phyloP scores from a whole-genome alignment of 805 yeast genomes.

The Cyberlindnera galapagoensis region DNA sequence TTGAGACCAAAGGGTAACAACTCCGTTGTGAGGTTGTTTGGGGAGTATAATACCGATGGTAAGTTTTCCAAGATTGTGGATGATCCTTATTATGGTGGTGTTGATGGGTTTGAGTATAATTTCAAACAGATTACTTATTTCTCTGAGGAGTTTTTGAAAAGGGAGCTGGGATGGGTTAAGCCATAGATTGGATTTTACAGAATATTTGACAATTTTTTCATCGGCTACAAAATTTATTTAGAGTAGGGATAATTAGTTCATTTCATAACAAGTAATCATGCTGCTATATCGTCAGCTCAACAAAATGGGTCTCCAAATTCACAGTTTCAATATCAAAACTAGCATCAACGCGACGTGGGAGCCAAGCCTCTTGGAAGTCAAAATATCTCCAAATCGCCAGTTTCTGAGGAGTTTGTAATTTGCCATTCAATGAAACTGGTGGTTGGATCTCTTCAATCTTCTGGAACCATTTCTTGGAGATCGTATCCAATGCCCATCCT shows the following conservation, averaged over 20 bases:
- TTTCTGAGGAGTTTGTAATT: slow-evolving; percentile 34
- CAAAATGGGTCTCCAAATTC: slow-evolving; percentile 14
- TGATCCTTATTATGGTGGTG: slow-evolving; percentile 93
- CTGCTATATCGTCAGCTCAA: no score
- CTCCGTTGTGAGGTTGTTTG: slow-evolving; percentile 59
- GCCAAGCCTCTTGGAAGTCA: slow-evolving; percentile 71
- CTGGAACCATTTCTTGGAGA: slow-evolving; percentile 75
- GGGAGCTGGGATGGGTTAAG: slow-evolving; percentile 29
- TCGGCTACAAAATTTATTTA: no score
- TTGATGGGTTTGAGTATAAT: slow-evolving; percentile 73
- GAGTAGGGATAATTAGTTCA: no score
- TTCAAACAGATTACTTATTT: slow-evolving; percentile 72
- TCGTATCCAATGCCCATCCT: slow-evolving; percentile 78
- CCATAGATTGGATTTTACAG: no score
- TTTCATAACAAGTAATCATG: no score
- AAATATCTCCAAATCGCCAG: slow-evolving; percentile 67
- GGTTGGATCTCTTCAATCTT: slow-evolving; percentile 42
- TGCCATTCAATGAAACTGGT: slow-evolving; percentile 17
- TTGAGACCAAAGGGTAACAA: slow-evolving; percentile 44
- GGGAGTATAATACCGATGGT: slow-evolving; percentile 63
- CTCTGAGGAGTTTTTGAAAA: slow-evolving; percentile 59
- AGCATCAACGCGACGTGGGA: slow-evolving; percentile 54
- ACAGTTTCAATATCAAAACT: slow-evolving; percentile 36
- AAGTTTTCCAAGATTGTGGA: slow-evolving; percentile 54
- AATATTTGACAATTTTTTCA: no score